Evolutionary conservation across 2,329 filamentous ascomycete genomes (phyloP).

Genomic region (Pestalotiopsis sp.): DNA sequence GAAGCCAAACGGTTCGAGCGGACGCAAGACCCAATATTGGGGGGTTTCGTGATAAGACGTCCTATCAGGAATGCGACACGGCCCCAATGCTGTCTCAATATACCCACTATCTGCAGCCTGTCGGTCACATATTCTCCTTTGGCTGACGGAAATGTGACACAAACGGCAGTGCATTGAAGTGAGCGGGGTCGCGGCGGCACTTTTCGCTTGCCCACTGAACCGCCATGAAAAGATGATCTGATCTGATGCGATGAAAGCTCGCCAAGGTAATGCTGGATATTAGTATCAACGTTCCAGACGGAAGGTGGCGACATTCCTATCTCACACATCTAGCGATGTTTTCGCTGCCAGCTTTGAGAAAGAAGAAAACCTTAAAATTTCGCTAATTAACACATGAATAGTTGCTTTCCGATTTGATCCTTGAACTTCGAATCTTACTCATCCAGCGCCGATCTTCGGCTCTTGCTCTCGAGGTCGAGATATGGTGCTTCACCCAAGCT

Average conservation of each 20-base stretch:
- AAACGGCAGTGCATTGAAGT: neutral
- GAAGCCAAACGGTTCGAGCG: neutral
- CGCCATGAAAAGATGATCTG: neutral
- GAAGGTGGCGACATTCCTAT: neutral
- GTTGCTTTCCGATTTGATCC: neutral
- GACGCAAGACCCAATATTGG: neutral
- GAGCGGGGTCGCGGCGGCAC: neutral
- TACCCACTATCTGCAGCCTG: neutral
- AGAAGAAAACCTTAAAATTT: neutral
- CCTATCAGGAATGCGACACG: neutral
- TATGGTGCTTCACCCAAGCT: constrained; percentile 51
- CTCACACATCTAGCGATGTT: neutral
- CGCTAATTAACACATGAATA: neutral
- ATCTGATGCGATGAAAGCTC: neutral
- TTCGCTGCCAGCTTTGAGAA: neutral
- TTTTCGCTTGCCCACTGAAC: neutral
- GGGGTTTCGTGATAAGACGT: neutral
- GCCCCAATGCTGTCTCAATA: neutral
- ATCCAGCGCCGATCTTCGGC: constrained; percentile 41
- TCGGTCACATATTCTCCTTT: neutral
- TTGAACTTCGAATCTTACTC: neutral
- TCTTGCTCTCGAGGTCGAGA: constrained; percentile 45
- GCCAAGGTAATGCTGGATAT: neutral
- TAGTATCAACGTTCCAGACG: neutral
- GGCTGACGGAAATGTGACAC: neutral